Percentiles rank a stretch among this genome's conserved stretches.
phyloP scores from a whole-genome alignment of 2,329 filamentous ascomycete genomes.

The Ambrosiella cleistominuta region DNA sequence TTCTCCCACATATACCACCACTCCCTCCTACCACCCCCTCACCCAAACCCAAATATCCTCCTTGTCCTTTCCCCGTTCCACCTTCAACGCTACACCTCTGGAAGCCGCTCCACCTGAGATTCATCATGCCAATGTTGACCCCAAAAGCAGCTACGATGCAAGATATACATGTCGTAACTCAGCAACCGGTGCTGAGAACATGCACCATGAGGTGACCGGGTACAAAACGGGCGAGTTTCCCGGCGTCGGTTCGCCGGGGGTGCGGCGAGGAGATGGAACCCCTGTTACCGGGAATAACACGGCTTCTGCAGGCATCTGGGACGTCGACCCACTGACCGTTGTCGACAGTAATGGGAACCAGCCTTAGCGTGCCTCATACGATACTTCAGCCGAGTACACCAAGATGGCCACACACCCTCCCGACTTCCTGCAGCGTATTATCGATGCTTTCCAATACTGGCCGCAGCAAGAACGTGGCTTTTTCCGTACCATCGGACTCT shows the following conservation, averaged over 20 bases:
- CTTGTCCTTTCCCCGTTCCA: too few species aligned
- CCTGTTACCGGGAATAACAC: neutral
- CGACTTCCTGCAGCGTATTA: neutral
- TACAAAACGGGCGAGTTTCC: neutral
- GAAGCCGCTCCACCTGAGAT: too few species aligned
- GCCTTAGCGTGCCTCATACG: neutral
- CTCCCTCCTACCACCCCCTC: neutral
- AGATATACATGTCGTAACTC: neutral
- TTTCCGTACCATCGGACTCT: slow-evolving; percentile 10
- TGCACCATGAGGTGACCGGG: too few species aligned
- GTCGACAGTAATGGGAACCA: slow-evolving; percentile 1
- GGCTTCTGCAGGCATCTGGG: slow-evolving; percentile 9
- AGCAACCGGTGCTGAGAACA: too few species aligned
- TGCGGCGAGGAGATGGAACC: neutral
- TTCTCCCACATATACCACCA: slow-evolving; percentile 4
- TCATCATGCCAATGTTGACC: neutral
- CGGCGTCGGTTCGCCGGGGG: neutral
- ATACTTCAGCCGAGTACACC: neutral
- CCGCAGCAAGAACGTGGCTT: slow-evolving; percentile 10
- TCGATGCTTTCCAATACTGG: slow-evolving; percentile 5
- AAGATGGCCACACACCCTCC: neutral
- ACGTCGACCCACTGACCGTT: slow-evolving; percentile 8
- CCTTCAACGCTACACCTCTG: too few species aligned
- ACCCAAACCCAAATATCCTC: neutral
- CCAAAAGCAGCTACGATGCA: neutral